Base-by-base conservation (phyloP, 331 rosid genomes). In the Cydonia oblonga region DNA sequence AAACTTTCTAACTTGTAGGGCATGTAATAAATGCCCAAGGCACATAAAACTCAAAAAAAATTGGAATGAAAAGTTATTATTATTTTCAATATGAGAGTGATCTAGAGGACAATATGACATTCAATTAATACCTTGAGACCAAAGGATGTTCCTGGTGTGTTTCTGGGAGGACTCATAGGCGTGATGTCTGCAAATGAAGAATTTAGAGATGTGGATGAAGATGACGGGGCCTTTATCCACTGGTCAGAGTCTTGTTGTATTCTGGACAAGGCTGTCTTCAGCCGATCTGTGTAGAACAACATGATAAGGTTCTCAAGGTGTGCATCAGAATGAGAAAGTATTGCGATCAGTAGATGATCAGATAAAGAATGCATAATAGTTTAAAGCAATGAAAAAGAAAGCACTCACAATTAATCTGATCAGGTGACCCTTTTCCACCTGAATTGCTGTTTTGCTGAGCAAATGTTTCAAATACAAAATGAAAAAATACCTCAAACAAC, bases 201-300 rank as follows among this genome's bases (percentile, higher is more conserved):
- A 72, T 62, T 79, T 46, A 81, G 66, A 76, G 96, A 79, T 73
- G 84, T 65, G 69, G 87, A 86, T 73, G 96, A 85, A 72, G 93
- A 71, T 23, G 87, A 79, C n/a, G 77, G 74, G 64, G 85, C 16
- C 78, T 75, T 90, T 66, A 85, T 85, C 96, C 92, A 91, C 81
- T 90, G 97, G 56, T 91, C 96, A 72, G 96, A 85, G 66, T 95
- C 96, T 77, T 96, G 91, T 23, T 78, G 72, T 83, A 89, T 87
- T 84, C 93, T 90, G 49, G 93, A 88, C 72, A 91, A 83, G 58
- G 99, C 99, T 61, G 87, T 81, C 86, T 81, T 90, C 83, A 95
- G 87, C 75, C 86, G 90, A 87, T 87, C 99, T 95, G 83, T 60
- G 69, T 62, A 81, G 81, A 75, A 83, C 52, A 82, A 86, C 59